Evolutionary conservation across 768 basidiomycete species (phyloP).

Genomic region (Boletus rex-veris): DNA sequence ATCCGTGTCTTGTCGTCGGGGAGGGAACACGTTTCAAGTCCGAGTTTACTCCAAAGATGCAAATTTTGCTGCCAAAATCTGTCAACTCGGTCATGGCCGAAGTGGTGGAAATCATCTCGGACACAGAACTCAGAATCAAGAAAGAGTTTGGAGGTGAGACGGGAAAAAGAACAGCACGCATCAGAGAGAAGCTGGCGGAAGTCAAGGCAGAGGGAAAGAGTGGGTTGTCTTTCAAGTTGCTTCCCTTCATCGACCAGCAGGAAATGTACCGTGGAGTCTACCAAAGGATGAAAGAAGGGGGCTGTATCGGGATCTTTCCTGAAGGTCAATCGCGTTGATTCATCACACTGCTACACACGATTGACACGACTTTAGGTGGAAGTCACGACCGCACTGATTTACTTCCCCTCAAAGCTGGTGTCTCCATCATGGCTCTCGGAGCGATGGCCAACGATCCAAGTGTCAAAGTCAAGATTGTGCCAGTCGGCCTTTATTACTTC

Average conservation of each 20-base stretch:
- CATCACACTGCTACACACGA: not conserved
- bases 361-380: conserved; percentile 59
- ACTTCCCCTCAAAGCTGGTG: conserved; percentile 94
- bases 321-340: conserved; percentile 62
- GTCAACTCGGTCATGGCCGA: conserved; percentile 76
- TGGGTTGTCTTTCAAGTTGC: conserved; percentile 75
- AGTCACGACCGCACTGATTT: conserved; percentile 97
- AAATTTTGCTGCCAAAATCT: conserved; percentile 82
- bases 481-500: conserved; percentile 75
- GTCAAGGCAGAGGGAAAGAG: conserved; percentile 47
- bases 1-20: conserved; percentile 83
- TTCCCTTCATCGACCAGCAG: conserved; percentile 91
- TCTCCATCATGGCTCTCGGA: conserved; percentile 96
- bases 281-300: conserved; percentile 76
- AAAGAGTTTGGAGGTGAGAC: conserved; percentile 83
- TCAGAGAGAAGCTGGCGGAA: conserved; percentile 67
- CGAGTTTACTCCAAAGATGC: conserved; percentile 73
- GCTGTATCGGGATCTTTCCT: conserved; percentile 95
- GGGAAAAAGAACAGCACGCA: conserved; percentile 64
- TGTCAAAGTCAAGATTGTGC: conserved; percentile 87
- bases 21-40: conserved; percentile 71
- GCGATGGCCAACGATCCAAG: conserved; percentile 91
- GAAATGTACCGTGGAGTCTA: conserved; percentile 95
- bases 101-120: conserved; percentile 84
- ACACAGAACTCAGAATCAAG: conserved; percentile 80